These are phyloP conservation scores for Volvariella volvacea DNA, from an alignment of 1,284 basidiomycete genomes.

Conservation along the genomic window DNA sequence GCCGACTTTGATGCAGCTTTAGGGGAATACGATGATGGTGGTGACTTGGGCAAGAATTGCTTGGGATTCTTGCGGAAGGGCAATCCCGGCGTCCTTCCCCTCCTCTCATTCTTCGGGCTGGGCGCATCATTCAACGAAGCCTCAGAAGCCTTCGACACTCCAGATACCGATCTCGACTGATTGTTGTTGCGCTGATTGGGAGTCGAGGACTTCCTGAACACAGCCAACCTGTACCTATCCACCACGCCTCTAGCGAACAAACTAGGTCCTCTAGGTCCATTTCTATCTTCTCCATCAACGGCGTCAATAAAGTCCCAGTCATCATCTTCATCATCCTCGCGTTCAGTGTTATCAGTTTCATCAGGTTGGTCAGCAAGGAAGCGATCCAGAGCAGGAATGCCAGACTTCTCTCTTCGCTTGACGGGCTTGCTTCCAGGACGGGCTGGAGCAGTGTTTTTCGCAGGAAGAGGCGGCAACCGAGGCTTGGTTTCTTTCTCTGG, in stretches of 20 bases:
- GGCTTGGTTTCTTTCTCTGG: conserved; percentile 15
- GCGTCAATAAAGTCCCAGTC: conserved; percentile 86
- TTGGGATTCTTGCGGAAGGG: conserved; percentile 66
- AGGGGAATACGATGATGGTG: conserved; percentile 48
- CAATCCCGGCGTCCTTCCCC: conserved; percentile 58
- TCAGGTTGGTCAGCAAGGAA: conserved; percentile 53
- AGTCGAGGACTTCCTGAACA: conserved; percentile 75
- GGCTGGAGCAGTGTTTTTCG: conserved; percentile 10
- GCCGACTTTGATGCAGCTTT: conserved; percentile 25
- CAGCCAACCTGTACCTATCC: conserved; percentile 70
- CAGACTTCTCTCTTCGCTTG: conserved; percentile 64
- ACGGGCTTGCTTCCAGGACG: conserved; percentile 15
- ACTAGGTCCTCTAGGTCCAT: conserved; percentile 68
- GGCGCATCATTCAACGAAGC: conserved; percentile 41
- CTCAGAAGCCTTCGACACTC: conserved; percentile 50
- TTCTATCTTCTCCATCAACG: conserved; percentile 69
- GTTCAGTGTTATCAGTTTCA: conserved; percentile 43
- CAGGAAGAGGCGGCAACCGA: conserved; percentile 7
- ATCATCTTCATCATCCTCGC: conserved; percentile 68
- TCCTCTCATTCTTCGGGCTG: conserved; percentile 42
- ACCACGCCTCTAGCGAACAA: conserved; percentile 81
- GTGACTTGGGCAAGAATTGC: conserved; percentile 64
- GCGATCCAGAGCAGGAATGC: conserved; percentile 67
- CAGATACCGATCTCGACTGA: conserved; percentile 44
- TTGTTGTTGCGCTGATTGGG: conserved; percentile 36